Base-by-base conservation (phyloP, 1,284 basidiomycete species). In the Coriolopsis trogii region DNA sequence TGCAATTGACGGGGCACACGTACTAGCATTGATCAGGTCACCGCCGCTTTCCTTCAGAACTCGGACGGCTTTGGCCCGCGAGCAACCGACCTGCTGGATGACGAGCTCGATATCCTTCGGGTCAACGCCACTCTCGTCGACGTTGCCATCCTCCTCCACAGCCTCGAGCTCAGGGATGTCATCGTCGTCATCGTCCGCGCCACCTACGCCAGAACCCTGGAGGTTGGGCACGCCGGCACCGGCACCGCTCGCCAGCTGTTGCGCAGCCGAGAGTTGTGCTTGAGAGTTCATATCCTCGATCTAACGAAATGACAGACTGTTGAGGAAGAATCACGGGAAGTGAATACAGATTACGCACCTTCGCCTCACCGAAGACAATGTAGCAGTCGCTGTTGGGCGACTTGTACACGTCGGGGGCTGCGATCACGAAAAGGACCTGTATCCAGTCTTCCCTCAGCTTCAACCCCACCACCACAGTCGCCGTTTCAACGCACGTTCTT, bases 321-420 rank as follows among this genome's bases (percentile, higher is more conserved):
- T n/a, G n/a, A n/a, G n/a, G n/a, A 41, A 8, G 18, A 33, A 15
- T 1, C 8, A 44, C 20, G 41, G 3, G n/a, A 34, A 13, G n/a
- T n/a, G n/a, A n/a, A n/a, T n/a, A n/a, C n/a, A n/a, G n/a, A n/a
- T n/a, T n/a, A 51, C 70, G 38, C 49, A 89, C 87, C 84, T 95
- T 97, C 62, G 94, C 95, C 80, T 99, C 96, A 63, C 96, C 96
- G 65, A 98, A 99, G 60, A 99, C 94, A 70, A 99, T 94, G 82
- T 99, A 98, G 75, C 91, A 93, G 75, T 99, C 97, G 67, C 93
- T 95, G 75, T 92, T 93, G 45, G 91, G 87, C 46, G 94, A 95
- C 81, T 98, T 98, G 88, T 93, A 99, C 47, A 99, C 96, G 63
- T 99, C 96, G 46, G 97, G 96, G 53, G 89, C 80, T 56, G 92